Evolutionary conservation across 140 eudicot genomes (phyloP).

Genomic region (Stevia rebaudiana): DNA sequence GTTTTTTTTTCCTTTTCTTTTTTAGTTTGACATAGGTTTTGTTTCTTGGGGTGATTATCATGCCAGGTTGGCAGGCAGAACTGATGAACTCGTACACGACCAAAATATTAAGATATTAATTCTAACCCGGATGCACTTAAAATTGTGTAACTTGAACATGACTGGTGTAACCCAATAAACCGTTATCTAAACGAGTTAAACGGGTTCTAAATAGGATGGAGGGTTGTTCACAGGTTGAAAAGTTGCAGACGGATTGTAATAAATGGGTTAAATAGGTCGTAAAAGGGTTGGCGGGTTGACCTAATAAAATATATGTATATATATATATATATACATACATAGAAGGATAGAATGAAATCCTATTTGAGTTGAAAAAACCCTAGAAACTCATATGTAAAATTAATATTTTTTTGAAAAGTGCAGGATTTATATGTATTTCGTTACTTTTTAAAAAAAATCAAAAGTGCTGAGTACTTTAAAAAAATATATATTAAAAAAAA

Average conservation of each 20-base stretch:
- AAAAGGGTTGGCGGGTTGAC: neutral
- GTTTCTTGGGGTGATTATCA: neutral
- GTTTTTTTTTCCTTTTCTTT: conserved; percentile 6
- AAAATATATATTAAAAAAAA: no score
- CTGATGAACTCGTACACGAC: neutral
- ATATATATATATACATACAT: no score
- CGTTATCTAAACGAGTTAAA: neutral
- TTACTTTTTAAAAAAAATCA: no score
- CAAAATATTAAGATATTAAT: neutral
- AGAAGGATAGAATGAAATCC: no score
- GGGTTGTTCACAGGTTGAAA: neutral
- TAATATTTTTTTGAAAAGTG: no score
- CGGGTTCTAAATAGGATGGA: neutral
- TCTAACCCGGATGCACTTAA: neutral
- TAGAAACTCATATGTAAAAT: no score
- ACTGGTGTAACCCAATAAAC: neutral
- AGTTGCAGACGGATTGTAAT: neutral
- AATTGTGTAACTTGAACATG: neutral
- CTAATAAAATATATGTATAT: neutral
- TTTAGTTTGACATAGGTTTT: neutral
- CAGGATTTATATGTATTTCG: no score
- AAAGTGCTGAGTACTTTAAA: no score
- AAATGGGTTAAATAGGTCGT: neutral
- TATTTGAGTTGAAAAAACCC: no score
- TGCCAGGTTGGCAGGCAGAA: neutral